Evolutionary conservation across 192 early-diverging fungal species (phyloP), one percentile per base, ranked within the genome.

Genomic region (Dissophora globulifera): DNA sequence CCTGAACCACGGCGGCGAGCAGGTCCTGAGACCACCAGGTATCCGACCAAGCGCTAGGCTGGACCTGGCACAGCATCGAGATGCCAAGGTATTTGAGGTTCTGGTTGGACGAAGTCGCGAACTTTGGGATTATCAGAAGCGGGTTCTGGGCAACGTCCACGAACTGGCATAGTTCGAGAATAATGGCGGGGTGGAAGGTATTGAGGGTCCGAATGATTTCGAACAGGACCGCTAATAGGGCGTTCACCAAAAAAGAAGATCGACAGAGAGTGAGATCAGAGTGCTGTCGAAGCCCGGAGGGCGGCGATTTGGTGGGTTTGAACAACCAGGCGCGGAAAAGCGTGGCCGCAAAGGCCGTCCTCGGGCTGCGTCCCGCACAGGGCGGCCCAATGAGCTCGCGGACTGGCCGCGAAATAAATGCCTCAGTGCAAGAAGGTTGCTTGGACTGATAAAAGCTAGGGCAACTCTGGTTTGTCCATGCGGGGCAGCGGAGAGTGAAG

Each of bases 41-140:
- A 23, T 76, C 64, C 1, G 72, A 76, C 72, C 72, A 76, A 29
- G 72, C 72, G 27, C 54, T 31, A 0, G 80, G 64, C 15, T 67
- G 65, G 17, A 82, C 63, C 22, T 78, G 66, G 19, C 63, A 78
- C 4, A 87, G 64, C 17, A 76, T 69, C 0, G 61, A 59, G 27
- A 87, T 56, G 9, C 85, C 85, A 2, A 87, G 49, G 40, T 85
- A 87, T 29, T 83, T 83, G 25, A 84, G 58, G 30, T 82, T 87
- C 27, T 79, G 82, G 58, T 87, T 87, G 2, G 62, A 49, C 1
- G 85, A 78, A 1, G 76, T 69, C 7, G 83, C 57, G 52, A 82
- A 87, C 20, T 62, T 59, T 2, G 80, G 42, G 17, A 82, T 82
- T 32, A 68, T 30, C 41, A 69, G 31, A 11, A 82, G 58, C 35